Evolutionary conservation across 345 rosid genomes (phyloP), one percentile per base, ranked within the genome.

Genomic region (Kandelia obovata): DNA sequence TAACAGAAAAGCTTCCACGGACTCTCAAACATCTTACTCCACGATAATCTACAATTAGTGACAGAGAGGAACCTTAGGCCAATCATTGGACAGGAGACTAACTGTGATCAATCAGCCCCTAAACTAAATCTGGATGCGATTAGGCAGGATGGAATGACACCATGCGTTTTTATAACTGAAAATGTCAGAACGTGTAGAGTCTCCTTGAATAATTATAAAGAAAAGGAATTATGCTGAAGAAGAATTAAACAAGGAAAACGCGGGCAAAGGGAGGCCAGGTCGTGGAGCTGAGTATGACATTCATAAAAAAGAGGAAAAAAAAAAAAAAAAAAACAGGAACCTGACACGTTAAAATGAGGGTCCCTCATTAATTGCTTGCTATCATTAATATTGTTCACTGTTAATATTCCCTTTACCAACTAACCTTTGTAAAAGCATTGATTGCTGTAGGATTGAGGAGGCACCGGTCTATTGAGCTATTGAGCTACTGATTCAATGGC

Each of bases 151-250:
- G 64, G 69, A 68, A 58, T 35, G 49, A 60, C 52, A 75, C 70
- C 68, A 62, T 52, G 72, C 52, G 19, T 47, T 9, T n/a, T 5
- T 17, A 20, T 7, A 30, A 64, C 64, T 67, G 64, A 69, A 74
- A 78, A 49, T 53, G 77, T 32, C 28, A 80, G 81, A 80, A 84
- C 85, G 84, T 87, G 88, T 77, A 67, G 53, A 70, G 77, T 73
- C 69, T 67, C 57, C 32, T 65, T 49, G 72, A 68, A 66, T 75
- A 77, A 69, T 67, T 77, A 69, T 17, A 25, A 64, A 62, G 55
- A 15, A 19, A 7, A 53, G 62, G 65, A 68, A 57, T 65, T 64
- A 64, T 61, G 64, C 35, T 23, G 71, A 74, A 59, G 55, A 69
- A 37, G 3, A 26, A 60, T 26, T 19, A 31, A 67, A 58, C 47